These are phyloP conservation scores for Aristolochia californica DNA, from an alignment of 164 flowering plant species.

Conservation along the genomic window DNA sequence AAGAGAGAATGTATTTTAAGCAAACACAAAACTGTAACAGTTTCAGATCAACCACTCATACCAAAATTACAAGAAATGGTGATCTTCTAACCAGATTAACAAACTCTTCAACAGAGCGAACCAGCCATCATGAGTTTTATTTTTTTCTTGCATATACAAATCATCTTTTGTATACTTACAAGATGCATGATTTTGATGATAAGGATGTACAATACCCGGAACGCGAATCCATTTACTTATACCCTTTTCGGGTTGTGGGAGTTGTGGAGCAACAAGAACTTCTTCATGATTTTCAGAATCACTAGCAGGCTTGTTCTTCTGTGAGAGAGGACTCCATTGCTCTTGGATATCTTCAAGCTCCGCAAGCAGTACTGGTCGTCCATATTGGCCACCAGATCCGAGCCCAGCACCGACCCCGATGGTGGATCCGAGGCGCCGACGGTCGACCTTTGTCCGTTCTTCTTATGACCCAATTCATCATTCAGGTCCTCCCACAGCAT, in stretches of 20 bases:
- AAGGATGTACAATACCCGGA: too few species aligned
- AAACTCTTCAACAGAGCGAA: too few species aligned
- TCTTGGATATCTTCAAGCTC: constrained; percentile 21
- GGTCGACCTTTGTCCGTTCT: not conserved
- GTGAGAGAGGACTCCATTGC: constrained; percentile 10
- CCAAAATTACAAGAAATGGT: too few species aligned
- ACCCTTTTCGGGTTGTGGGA: constrained; percentile 15
- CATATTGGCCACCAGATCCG: not conserved
- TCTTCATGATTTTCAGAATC: constrained; percentile 43
- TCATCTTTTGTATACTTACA: too few species aligned
- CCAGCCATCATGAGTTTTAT: too few species aligned
- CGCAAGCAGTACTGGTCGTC: constrained; percentile 18
- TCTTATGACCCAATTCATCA: constrained; percentile 23
- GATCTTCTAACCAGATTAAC: too few species aligned
- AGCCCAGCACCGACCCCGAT: not conserved
- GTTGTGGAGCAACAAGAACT: constrained; percentile 34
- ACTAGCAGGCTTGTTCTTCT: constrained; percentile 26
- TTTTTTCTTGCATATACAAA: too few species aligned
- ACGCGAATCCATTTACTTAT: too few species aligned
- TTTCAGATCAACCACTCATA: too few species aligned
- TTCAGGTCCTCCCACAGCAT: constrained; percentile 62
- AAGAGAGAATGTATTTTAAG: too few species aligned
- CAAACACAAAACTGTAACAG: too few species aligned
- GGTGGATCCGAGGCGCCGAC: not conserved
- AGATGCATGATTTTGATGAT: too few species aligned